Evolutionary conservation across 139 green algal species (phyloP).

Genomic region (Asterochloris erici): DNA sequence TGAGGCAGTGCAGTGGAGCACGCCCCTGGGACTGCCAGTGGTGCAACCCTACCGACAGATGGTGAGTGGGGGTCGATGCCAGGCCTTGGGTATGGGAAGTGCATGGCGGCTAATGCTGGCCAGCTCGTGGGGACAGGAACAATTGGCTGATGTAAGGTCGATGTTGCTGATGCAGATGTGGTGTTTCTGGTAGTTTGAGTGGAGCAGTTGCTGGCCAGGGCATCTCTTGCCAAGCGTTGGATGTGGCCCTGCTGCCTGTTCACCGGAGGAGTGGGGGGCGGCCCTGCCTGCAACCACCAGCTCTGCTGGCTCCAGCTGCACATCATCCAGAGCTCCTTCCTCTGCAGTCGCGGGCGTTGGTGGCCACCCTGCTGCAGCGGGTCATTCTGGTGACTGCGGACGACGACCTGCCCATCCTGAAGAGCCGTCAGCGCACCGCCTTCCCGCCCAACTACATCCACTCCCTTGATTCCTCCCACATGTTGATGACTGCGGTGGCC

Average conservation of each 20-base stretch:
- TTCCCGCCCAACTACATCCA: constrained; percentile 99
- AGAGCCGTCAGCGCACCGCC: constrained; percentile 73
- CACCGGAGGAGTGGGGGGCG: too few relatives aligned
- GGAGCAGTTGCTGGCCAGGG: too few relatives aligned
- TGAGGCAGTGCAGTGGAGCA: constrained; percentile 76
- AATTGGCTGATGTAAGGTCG: too few relatives aligned
- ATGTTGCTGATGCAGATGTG: too few relatives aligned
- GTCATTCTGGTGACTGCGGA: constrained; percentile 25
- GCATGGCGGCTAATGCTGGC: too few relatives aligned
- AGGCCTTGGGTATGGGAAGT: too few relatives aligned
- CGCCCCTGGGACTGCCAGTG: constrained; percentile 87
- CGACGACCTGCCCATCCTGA: constrained; percentile 42
- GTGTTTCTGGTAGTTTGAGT: too few relatives aligned
- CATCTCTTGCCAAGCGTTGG: too few relatives aligned
- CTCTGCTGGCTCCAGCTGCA: background rate
- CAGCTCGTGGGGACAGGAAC: too few relatives aligned
- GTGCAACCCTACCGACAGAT: constrained; percentile 84
- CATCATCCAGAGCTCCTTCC: background rate
- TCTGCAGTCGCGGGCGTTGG: constrained; percentile 27
- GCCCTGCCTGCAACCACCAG: too few relatives aligned
- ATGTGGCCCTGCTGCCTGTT: too few relatives aligned
- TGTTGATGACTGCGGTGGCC: constrained; percentile 94
- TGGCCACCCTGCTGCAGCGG: constrained; percentile 60
- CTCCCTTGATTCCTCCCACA: constrained; percentile 92
- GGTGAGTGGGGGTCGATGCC: background rate